Conservation (phyloP, 768 basidiomycete genomes). For the Rossbeevera mucosa region DNA sequence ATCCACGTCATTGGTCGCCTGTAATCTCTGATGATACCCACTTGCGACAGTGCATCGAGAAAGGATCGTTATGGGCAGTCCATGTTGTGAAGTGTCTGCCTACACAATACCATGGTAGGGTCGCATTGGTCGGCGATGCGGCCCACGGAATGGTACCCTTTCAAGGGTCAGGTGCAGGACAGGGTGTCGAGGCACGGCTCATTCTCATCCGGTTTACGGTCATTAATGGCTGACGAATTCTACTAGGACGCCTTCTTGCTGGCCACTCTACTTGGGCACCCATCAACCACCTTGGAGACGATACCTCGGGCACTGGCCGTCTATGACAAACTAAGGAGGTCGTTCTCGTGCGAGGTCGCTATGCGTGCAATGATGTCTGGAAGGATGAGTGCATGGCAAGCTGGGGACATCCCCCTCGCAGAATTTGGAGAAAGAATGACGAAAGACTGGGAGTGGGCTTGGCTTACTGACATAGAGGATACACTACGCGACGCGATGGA, state of each 20-base stretch:
- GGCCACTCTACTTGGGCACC: constrained; percentile 42
- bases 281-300: constrained; percentile 29
- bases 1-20: constrained; percentile 3
- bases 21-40: constrained; percentile 1
- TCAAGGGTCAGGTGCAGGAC: constrained; percentile 42
- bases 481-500: constrained; percentile 16
- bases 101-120: constrained; percentile 49
- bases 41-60: constrained; percentile 45
- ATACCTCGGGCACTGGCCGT: constrained; percentile 40
- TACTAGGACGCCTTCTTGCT: constrained; percentile 36
- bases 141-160: constrained; percentile 41
- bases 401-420: constrained; percentile 28
- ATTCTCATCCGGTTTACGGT: background rate
- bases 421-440: constrained; percentile 40
- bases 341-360: constrained; percentile 36
- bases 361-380: constrained; percentile 20
- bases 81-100: constrained; percentile 51
- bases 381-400: constrained; percentile 15
- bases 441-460: constrained; percentile 56
- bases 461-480: constrained; percentile 22
- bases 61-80: constrained; percentile 58
- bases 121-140: constrained; percentile 45
- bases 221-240: background rate
- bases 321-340: constrained; percentile 51
- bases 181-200: constrained; percentile 37